Conservation (phyloP, 345 rosid species). For the Firmiana major region DNA sequence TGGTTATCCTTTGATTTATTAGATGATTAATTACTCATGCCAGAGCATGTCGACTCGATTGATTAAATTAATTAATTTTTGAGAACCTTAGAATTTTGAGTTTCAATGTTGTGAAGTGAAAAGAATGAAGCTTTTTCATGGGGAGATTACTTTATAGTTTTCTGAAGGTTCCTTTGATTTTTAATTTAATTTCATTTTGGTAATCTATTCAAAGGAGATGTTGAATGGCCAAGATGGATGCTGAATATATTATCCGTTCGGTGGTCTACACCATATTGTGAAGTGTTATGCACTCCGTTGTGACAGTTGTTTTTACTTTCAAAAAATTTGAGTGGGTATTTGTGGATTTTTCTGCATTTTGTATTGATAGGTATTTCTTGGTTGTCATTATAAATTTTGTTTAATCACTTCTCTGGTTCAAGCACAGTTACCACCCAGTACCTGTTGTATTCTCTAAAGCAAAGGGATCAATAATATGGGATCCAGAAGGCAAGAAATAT, state of each 20-base stretch:
- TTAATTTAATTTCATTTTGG: background rate
- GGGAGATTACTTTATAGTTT: background rate
- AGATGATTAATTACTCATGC: background rate
- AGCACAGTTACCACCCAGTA: conserved; percentile 87
- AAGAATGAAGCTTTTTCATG: background rate
- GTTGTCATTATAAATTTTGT: background rate
- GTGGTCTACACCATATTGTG: background rate
- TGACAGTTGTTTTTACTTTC: background rate
- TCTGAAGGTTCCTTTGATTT: no score
- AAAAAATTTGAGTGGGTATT: background rate
- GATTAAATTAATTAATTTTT: background rate
- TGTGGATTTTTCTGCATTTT: background rate
- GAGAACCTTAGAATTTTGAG: conserved; percentile 1
- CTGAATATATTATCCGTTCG: background rate
- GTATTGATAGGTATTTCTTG: background rate
- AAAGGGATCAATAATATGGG: conserved; percentile 80
- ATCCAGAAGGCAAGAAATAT: conserved; percentile 91
- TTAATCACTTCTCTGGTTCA: conserved; percentile 12
- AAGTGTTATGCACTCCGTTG: background rate
- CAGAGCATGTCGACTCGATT: background rate
- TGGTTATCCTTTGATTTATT: background rate
- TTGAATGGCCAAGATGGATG: background rate
- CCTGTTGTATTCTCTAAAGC: conserved; percentile 91
- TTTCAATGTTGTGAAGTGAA: background rate
- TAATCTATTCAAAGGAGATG: background rate